These are phyloP conservation scores for Puccinia coronata DNA, from an alignment of 1,284 basidiomycete species.

Conservation along the genomic window DNA sequence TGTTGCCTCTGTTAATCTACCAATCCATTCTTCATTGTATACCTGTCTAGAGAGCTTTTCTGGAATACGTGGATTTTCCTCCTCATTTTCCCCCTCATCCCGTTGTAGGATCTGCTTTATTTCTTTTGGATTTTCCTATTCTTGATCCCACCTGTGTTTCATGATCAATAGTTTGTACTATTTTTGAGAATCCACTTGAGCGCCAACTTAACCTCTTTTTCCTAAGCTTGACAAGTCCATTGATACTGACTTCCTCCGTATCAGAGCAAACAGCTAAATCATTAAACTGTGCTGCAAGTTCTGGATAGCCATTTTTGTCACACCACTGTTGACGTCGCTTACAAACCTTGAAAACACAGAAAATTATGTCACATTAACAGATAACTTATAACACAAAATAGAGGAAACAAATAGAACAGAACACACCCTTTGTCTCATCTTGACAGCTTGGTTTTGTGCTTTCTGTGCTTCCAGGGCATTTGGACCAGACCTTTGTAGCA, in stretches of 20 bases:
- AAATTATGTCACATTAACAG: not conserved
- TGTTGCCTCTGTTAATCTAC: not conserved
- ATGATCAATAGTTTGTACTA: not conserved
- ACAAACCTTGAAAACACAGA: not conserved
- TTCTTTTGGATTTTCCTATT: constrained; percentile 15
- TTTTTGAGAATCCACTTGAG: constrained; percentile 5
- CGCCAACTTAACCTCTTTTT: constrained; percentile 13
- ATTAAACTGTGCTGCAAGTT: constrained; percentile 23
- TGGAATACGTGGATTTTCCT: not conserved
- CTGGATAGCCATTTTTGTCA: constrained; percentile 21
- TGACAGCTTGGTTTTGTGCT: not conserved
- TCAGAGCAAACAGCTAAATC: constrained; percentile 17
- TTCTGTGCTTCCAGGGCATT: not conserved
- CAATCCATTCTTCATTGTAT: constrained; percentile 12
- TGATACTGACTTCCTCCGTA: not conserved
- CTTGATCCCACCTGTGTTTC: not conserved
- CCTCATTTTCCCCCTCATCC: not conserved
- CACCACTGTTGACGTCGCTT: constrained; percentile 31
- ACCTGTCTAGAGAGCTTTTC: constrained; percentile 20
- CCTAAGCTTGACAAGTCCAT: not conserved
- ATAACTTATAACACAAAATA: not conserved
- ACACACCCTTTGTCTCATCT: constrained; percentile 1
- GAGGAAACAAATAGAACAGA: not conserved
- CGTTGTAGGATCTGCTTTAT: not conserved
- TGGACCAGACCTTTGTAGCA: not conserved